Conservation (phyloP, 2,329 filamentous ascomycete species). For the Colletotrichum australisinense region DNA sequence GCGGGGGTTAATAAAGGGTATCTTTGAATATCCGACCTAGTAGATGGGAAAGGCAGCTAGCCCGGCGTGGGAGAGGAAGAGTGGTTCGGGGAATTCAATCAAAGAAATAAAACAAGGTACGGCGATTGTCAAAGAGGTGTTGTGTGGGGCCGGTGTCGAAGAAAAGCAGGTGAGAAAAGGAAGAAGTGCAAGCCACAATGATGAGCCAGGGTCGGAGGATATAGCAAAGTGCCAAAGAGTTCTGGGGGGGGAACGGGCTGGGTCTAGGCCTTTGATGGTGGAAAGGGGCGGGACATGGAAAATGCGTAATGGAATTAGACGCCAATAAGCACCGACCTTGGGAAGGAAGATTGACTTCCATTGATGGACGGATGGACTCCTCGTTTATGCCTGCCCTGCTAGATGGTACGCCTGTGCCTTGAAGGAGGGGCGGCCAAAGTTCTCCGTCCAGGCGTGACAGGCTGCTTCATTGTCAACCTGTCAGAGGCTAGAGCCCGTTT, state of each 20-base stretch:
- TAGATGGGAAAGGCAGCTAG: neutral
- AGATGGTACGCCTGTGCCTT: neutral
- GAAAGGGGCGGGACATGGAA: neutral
- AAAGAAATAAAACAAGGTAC: neutral
- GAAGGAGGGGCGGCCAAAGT: neutral
- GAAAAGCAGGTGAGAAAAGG: neutral
- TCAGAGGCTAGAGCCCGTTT: neutral
- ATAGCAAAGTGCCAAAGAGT: neutral
- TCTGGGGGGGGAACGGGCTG: neutral
- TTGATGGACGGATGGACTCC: neutral
- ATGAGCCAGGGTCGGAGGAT: neutral
- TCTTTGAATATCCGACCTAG: neutral
- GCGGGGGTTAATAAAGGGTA: neutral
- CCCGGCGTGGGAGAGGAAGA: neutral
- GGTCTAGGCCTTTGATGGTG: neutral
- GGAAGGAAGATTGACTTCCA: neutral
- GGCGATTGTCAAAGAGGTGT: neutral
- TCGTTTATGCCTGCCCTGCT: neutral
- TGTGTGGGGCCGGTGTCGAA: neutral
- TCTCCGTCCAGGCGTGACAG: neutral
- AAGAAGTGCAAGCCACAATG: neutral
- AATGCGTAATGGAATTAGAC: neutral
- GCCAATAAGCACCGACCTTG: neutral
- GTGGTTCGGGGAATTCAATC: neutral
- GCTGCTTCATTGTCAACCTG: neutral